Base-by-base conservation (phyloP, 768 basidiomycete species). In the Lactarius deliciosus region DNA sequence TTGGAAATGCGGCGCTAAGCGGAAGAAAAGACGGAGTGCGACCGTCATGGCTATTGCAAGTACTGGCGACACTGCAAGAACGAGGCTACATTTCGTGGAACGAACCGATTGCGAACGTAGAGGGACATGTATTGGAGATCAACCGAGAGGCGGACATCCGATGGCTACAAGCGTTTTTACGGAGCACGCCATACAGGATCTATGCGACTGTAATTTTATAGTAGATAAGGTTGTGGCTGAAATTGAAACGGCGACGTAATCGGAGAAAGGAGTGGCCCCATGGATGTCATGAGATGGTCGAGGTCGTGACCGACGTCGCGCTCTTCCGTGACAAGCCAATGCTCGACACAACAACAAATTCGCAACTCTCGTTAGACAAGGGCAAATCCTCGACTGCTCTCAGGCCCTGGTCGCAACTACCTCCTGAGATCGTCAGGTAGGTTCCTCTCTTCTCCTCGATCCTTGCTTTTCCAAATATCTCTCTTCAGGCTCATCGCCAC, bases 331-430 rank as follows among this genome's bases (percentile, higher is more conserved):
- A 71, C 75, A 66, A 74, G 72, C 69, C 69, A 61, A 71, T 58
- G 74, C 74, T 69, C 72, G 74, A 70, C 70, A 73, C 69, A 62
- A 58, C 57, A 45, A 63, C 61, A 0, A 20, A 58, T 16, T 50
- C n/a, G n/a, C n/a, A n/a, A n/a, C n/a, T n/a, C n/a, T n/a, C 66
- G 15, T 75, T n/a, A 25, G 34, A 28, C 45, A 61, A 61, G 58
- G 84, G 82, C 76, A 87, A 87, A 71, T 86, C 86, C 61, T 88
- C 87, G 73, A 76, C 77, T 22, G 80, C 83, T 7, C 76, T 81
- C 70, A 75, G 85, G 74, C 86, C 84, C 22, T 87, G 86, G 86
- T 80, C 80, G n/a, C 81, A 86, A 69, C 75, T 87, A 25, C 86
- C 86, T 0, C 79, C 80, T 61, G 86, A 88, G 73, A 81, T 88